Evolutionary conservation across 106 monocot genomes (phyloP), one percentile per base, ranked within the genome.

Genomic region (Apostasia shenzhenica): DNA sequence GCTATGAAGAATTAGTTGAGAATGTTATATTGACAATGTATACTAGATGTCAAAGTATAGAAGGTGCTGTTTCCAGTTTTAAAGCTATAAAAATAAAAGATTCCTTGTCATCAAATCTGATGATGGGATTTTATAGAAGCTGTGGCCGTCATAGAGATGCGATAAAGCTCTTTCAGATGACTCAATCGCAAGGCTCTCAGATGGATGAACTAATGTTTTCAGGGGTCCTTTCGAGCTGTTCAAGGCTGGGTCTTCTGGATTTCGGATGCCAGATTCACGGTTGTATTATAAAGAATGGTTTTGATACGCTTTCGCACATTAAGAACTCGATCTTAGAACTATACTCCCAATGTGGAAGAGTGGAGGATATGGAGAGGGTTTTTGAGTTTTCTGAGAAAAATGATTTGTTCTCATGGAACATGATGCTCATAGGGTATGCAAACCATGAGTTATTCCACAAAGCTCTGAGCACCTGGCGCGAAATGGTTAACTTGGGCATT

Each of bases 11-110:
- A 77, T 57, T 48, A 51, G 70, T 57, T 26, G 82, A 73, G 48
- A 82, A 74, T 55, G 74, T 64, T n/a, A 60, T 77, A 70, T 67
- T 82, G 38, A 70, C 73, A 42, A 82, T 82, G 77, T 82, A 82
- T 39, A 77, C 73, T 55, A 82, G 77, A 70, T 69, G 68, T 70
- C 57, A 39, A 26, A 73, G 82, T 14, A 59, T 74, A 43, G 26
- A 66, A 7, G 54, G 74, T 70, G 82, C 82, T 46, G n/a, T 14
- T 64, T 61, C 39, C 41, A 44, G 50, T 40, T 73, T 82, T 69
- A 50, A 65, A 53, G 9, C 63, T 52, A 73, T 64, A 73, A 64
- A 66, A 57, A 42, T 46, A 50, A 37, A 49, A 41, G 82, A 82
- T 59, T 50, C 42, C 0, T 58, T 77, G 45, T 82, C 82, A 59